Evolutionary conservation across 305 asterid genomes (phyloP).

Genomic region (Fraxinus dipetala): DNA sequence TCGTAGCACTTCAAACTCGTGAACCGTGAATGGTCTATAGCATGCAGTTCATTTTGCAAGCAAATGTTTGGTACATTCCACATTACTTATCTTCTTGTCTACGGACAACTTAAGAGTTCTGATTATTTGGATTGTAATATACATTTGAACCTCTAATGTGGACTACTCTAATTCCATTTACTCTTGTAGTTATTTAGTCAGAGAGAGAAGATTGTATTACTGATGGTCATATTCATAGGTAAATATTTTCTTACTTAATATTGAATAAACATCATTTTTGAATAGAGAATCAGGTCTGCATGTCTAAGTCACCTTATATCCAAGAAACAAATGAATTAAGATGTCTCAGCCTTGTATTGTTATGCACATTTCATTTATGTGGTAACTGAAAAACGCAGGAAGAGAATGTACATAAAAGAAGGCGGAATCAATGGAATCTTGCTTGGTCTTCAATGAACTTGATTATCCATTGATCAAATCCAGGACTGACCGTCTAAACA

Average conservation of each 20-base stretch:
- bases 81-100: neutral
- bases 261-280: neutral
- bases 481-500: neutral
- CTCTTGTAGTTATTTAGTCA: neutral
- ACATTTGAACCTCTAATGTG: neutral
- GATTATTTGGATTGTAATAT: neutral
- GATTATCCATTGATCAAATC: neutral
- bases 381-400: neutral
- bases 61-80: neutral
- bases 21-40: neutral
- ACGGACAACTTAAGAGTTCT: neutral
- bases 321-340: neutral
- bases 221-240: neutral
- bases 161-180: neutral
- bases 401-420: neutral
- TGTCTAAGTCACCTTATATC: neutral
- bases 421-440: neutral
- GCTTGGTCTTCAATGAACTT: neutral
- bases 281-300: neutral
- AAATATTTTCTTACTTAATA: neutral
- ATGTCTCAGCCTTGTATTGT: neutral
- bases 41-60: neutral
- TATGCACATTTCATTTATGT: neutral
- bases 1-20: neutral
- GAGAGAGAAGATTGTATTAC: neutral